Evolutionary conservation across 73 alveolate species (phyloP), one percentile per base, ranked within the genome.

Genomic region (Diophrys sp.): DNA sequence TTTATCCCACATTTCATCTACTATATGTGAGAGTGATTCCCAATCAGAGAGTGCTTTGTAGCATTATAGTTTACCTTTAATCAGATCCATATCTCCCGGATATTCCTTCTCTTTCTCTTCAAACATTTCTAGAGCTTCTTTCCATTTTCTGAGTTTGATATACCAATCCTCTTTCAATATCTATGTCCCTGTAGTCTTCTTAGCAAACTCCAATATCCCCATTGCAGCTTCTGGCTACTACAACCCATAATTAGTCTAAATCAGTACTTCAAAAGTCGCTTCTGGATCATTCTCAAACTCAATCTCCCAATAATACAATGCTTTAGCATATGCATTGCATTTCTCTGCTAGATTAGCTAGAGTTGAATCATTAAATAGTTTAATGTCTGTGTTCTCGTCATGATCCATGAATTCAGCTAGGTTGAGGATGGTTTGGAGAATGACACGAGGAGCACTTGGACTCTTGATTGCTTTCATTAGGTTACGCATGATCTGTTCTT

Each of bases 291-390:
- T 91, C 28, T 90, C 94, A 75, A 94, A 96, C 76, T 95, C 98
- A 68, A 85, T 87, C 87, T 97, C 99, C 88, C 95, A 74, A 87
- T 95, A 97, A 83, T 93, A 95, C 18, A 97, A 91, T 0, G 99
- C 99, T 80, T 97, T 97, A 0, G 99, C 99, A 85, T 96, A 96
- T 8, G 99, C 99, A 73, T 87, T 90, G 77, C 99, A 96, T 75
- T 88, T 80, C 83, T 97, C 97, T 26, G 99, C 98, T 14, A 96
- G 91, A 76, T 90, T 90, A 5, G 98, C 99, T 8, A 97, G 87
- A 25, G 96, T 88, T 8, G 95, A 83, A 31, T 90, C 92, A 69
- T 96, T 98, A 77, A 93, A 87, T 26, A 97, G 77, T 74, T 94
- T 94, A 54, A 89, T 56, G 74, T 87, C 92, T 14, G 92, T 91